Evolutionary conservation across 176 grass and related monocot genomes (phyloP).

Genomic region (Stipa capillata): DNA sequence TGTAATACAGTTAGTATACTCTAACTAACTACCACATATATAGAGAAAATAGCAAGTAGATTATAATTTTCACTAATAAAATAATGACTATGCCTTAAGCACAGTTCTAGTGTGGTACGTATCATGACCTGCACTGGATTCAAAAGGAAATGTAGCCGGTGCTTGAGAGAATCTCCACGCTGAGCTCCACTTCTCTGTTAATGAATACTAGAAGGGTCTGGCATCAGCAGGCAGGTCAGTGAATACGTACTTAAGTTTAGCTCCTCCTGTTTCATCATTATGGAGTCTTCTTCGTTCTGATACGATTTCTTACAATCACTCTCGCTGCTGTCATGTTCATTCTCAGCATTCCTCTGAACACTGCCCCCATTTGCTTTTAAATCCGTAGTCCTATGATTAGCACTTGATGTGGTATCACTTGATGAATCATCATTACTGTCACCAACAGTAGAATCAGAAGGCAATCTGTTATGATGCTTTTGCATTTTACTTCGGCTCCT

Average conservation of each 20-base stretch:
- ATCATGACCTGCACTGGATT: constrained; percentile 69
- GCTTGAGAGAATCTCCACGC: constrained; percentile 50
- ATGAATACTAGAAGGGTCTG: constrained; percentile 80
- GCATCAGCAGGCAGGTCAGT: constrained; percentile 55
- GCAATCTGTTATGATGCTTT: constrained; percentile 22
- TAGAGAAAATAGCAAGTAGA: background rate
- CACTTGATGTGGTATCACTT: constrained; percentile 20
- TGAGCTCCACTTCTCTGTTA: constrained; percentile 80
- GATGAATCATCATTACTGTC: constrained; percentile 41
- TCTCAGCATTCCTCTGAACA: constrained; percentile 28
- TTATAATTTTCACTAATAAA: background rate
- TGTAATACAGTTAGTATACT: background rate
- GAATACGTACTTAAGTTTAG: constrained; percentile 42
- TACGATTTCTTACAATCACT: constrained; percentile 22
- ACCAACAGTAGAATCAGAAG: constrained; percentile 24
- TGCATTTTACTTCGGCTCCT: constrained; percentile 40
- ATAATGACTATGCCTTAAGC: background rate
- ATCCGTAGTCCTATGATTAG: constrained; percentile 13
- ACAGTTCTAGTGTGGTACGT: background rate
- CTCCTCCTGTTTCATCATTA: constrained; percentile 16
- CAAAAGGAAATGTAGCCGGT: constrained; percentile 64
- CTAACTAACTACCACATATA: background rate
- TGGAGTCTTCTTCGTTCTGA: background rate
- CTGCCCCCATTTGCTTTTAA: constrained; percentile 1
- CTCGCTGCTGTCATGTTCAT: constrained; percentile 28